Percentiles rank a stretch among this genome's conserved stretches.
Conservation (phyloP, 1,284 basidiomycete species). For the Anthracocystis walkeri region DNA sequence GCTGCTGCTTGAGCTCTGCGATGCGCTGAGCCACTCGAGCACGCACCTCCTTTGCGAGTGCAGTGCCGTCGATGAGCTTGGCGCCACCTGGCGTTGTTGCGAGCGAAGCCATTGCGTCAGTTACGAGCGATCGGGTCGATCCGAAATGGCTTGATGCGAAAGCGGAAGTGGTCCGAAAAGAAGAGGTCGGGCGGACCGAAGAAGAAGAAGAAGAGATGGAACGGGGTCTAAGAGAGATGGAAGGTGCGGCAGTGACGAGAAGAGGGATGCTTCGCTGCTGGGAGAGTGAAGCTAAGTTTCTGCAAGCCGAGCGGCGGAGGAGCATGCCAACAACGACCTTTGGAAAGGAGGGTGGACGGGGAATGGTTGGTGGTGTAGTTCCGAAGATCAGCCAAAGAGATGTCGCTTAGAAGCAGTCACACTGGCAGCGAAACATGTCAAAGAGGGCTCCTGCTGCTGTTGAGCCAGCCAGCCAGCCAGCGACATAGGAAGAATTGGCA, state of each 20-base stretch:
- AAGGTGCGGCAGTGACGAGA: conserved; percentile 8
- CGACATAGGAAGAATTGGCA: neutral
- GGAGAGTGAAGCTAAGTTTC: conserved; percentile 43
- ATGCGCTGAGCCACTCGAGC: conserved; percentile 58
- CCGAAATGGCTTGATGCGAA: conserved; percentile 7
- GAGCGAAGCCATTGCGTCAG: conserved; percentile 53
- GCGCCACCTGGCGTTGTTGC: conserved; percentile 60
- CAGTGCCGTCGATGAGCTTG: conserved; percentile 85
- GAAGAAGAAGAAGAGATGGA: conserved; percentile 19
- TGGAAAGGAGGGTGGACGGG: neutral
- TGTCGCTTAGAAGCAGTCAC: no score
- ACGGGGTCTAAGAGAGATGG: conserved; percentile 2
- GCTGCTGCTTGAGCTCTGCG: conserved; percentile 70
- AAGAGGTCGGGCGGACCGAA: conserved; percentile 10
- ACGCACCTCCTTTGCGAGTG: conserved; percentile 81
- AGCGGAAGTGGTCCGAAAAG: conserved; percentile 13
- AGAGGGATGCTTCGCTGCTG: conserved; percentile 39
- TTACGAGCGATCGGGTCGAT: conserved; percentile 28
- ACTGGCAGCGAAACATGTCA: neutral
- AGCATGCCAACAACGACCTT: conserved; percentile 48
- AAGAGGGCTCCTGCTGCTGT: no score
- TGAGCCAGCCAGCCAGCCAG: neutral
- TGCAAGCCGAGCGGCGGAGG: conserved; percentile 47
- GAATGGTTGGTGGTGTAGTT: conserved; percentile 3
- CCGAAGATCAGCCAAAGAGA: neutral